Evolutionary conservation across 2,329 filamentous ascomycete genomes (phyloP), one percentile per base, ranked within the genome.

Genomic region (Eurotiales sp.): DNA sequence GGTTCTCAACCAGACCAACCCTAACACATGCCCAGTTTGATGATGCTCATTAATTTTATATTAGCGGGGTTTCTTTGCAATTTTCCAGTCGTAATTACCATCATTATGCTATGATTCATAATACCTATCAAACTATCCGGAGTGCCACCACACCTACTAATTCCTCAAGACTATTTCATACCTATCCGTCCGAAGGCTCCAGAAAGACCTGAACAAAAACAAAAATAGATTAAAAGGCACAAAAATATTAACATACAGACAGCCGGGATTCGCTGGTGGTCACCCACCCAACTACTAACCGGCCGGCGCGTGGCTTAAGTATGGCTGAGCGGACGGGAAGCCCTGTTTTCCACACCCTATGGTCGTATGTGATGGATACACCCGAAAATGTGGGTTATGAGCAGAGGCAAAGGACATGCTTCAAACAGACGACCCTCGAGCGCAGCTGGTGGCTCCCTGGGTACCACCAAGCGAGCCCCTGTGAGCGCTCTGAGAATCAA

Each of bases 281-380:
- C 29, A 46, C 43, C 43, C 43, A 46, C 43, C 43, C 29, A 46
- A 46, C 29, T 46, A 46, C 29, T 46, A 46, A 46, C 43, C 29
- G 34, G 17, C 43, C 29, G 43, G 43, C 43, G 43, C 36, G 43
- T 46, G 43, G 43, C 43, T 46, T 46, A 46, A 46, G 43, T 46
- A 46, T 30, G 43, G 43, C 34, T 37, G 34, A 37, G 34, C 17
- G 34, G 34, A 37, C 34, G 8, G 34, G 34, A 36, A 37, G 34
- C 34, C 34, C 17, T 21, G 34, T 37, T 37, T 37, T 37, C 34
- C 34, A 37, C 17, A 37, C 34, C 34, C 34, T 21, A 37, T 37
- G 17, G 34, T 37, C 34, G 34, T 37, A 37, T 37, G 34, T 37
- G 17, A 19, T 21, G 12, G 17, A 19, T 12, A 21, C 21, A 8